phyloP scores from a whole-genome alignment of 805 yeast genomes.

The Yamadazyma phyllophila region DNA sequence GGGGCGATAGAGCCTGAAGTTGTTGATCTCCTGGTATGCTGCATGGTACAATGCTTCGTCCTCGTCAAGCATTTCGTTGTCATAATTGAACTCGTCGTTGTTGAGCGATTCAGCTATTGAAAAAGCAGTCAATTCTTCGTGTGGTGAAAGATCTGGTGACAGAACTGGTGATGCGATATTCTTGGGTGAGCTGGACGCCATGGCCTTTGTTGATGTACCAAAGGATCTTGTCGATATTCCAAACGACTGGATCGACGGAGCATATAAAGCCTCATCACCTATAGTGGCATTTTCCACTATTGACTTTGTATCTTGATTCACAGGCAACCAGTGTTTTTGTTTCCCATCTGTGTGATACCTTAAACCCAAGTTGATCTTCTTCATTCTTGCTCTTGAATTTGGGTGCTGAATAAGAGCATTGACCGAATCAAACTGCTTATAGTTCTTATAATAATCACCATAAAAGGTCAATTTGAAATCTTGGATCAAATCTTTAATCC shows the following conservation, averaged over 20 bases:
- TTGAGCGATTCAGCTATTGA: slow-evolving; percentile 24
- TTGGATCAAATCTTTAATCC: slow-evolving; percentile 69
- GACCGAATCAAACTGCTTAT: slow-evolving; percentile 78
- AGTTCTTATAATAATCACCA: slow-evolving; percentile 71
- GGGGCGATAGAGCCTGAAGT: slow-evolving; percentile 31
- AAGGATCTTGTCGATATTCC: slow-evolving; percentile 18
- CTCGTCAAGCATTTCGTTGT: slow-evolving; percentile 33
- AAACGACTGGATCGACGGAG: slow-evolving; percentile 25
- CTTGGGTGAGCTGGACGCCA: slow-evolving; percentile 29
- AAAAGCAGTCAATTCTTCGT: slow-evolving; percentile 7
- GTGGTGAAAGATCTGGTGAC: slow-evolving; percentile 7
- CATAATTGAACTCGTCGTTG: slow-evolving; percentile 26
- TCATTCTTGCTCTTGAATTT: slow-evolving; percentile 57
- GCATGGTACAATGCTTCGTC: slow-evolving; percentile 35
- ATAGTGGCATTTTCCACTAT: slow-evolving; percentile 13
- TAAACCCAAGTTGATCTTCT: slow-evolving; percentile 77
- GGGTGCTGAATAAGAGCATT: slow-evolving; percentile 71
- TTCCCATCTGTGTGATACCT: slow-evolving; percentile 78
- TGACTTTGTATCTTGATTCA: slow-evolving; percentile 11
- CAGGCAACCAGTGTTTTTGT: slow-evolving; percentile 74
- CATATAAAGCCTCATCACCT: slow-evolving; percentile 11
- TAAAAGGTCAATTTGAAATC: slow-evolving; percentile 73
- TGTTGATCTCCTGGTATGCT: slow-evolving; percentile 30
- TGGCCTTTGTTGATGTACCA: slow-evolving; percentile 27
- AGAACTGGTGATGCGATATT: slow-evolving; percentile 18